phyloP scores from a whole-genome alignment of 140 eudicot genomes.

The Oenanthe javanica region DNA sequence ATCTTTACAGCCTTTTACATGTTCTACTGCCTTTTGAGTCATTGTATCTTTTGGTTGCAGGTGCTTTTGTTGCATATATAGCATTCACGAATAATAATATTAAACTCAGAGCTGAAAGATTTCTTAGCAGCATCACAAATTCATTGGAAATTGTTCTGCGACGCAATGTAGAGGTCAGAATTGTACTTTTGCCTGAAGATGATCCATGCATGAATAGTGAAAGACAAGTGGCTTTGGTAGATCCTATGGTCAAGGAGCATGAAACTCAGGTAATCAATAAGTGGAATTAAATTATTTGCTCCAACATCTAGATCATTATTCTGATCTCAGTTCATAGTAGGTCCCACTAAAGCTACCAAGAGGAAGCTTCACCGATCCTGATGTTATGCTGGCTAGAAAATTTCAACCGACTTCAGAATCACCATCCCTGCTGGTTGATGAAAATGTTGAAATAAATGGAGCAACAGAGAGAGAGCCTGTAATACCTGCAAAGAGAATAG shows the following conservation, averaged over 20 bases:
- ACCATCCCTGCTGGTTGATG: slow-evolving; percentile 15
- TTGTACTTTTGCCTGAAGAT: slow-evolving; percentile 42
- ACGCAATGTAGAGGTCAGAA: slow-evolving; percentile 65
- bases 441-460: slow-evolving; percentile 21
- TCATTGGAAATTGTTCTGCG: slow-evolving; percentile 69
- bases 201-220: slow-evolving; percentile 19
- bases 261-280: slow-evolving; percentile 8
- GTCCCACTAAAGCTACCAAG: slow-evolving; percentile 26
- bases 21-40: neutral
- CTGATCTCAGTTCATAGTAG: slow-evolving; percentile 22
- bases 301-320: slow-evolving; percentile 14
- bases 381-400: slow-evolving; percentile 20
- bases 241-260: slow-evolving; percentile 29
- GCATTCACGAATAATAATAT: slow-evolving; percentile 59
- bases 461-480: slow-evolving; percentile 33
- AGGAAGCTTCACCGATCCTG: slow-evolving; percentile 37
- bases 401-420: slow-evolving; percentile 16
- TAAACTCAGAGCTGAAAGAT: slow-evolving; percentile 79
- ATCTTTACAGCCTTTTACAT: neutral
- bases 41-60: slow-evolving; percentile 36
- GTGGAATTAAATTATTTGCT: neutral
- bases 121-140: slow-evolving; percentile 83
- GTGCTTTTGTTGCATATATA: slow-evolving; percentile 64
- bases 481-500: slow-evolving; percentile 79
- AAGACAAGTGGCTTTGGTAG: slow-evolving; percentile 16